phyloP scores from a whole-genome alignment of 2,329 filamentous ascomycete genomes.

The Esteya vermicola region DNA sequence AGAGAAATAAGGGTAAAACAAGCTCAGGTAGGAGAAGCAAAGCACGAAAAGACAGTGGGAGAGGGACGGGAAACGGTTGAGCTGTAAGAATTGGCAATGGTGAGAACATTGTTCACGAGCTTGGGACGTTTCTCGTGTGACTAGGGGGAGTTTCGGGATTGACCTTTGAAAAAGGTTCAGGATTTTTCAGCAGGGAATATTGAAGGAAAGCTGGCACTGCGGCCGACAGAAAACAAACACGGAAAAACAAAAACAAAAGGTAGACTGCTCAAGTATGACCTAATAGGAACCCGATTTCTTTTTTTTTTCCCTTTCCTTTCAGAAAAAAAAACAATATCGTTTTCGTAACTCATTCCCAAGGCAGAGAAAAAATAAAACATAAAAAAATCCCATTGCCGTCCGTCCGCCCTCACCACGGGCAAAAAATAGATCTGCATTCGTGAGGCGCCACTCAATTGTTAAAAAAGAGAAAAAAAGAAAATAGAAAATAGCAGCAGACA shows the following conservation, averaged over 20 bases:
- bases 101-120: constrained; percentile 5
- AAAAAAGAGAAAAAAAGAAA: constrained; percentile 1
- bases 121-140: constrained; percentile 11
- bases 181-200: no score
- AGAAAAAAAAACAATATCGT: constrained; percentile 7
- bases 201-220: no score
- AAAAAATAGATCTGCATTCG: constrained; percentile 1
- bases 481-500: no score
- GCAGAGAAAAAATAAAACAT: constrained; percentile 3
- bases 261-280: constrained; percentile 27
- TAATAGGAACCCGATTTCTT: constrained; percentile 3
- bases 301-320: constrained; percentile 6
- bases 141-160: constrained; percentile 7
- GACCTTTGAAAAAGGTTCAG: constrained; percentile 17
- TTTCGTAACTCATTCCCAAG: constrained; percentile 12
- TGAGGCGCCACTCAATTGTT: constrained; percentile 4
- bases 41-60: no score
- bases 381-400: constrained; percentile 6
- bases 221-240: constrained; percentile 2
- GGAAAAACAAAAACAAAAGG: constrained; percentile 7
- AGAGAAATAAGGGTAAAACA: no score
- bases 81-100: no score
- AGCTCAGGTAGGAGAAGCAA: background rate
- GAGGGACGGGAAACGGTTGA: no score
- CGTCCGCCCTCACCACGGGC: background rate